These are phyloP conservation scores for Paxillus ammoniavirescens DNA, from an alignment of 768 basidiomycete species.

Conservation along the genomic window DNA sequence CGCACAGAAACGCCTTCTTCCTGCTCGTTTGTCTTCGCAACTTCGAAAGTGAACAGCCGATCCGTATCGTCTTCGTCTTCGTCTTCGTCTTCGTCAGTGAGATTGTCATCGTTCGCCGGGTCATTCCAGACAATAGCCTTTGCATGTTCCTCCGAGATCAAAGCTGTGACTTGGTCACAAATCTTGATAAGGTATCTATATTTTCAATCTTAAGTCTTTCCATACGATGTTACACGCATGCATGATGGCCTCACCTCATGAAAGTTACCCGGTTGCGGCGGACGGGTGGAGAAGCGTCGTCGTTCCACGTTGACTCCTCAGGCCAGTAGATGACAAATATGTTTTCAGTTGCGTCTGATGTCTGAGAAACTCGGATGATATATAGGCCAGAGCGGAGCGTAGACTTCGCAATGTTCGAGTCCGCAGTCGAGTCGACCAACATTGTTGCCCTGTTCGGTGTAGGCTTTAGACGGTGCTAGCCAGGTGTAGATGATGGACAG, in stretches of 20 bases:
- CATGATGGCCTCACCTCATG: constrained; percentile 44
- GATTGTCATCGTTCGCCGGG: constrained; percentile 25
- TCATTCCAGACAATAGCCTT: constrained; percentile 44
- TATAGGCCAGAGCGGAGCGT: constrained; percentile 53
- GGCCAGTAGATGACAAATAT: constrained; percentile 62
- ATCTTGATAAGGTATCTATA: constrained; percentile 58
- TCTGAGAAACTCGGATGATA: constrained; percentile 28
- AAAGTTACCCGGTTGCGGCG: constrained; percentile 55
- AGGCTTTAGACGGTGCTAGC: neutral
- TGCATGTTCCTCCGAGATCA: constrained; percentile 49
- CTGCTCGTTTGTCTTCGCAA: constrained; percentile 55
- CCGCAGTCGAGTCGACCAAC: constrained; percentile 3
- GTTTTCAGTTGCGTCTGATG: constrained; percentile 11
- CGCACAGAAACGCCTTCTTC: constrained; percentile 46
- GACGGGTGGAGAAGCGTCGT: constrained; percentile 45
- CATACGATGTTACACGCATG: neutral
- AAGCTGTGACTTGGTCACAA: constrained; percentile 49
- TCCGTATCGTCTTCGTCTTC: constrained; percentile 46
- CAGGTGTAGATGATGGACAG: neutral
- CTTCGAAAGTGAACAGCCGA: constrained; percentile 55
- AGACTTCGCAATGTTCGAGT: constrained; percentile 9
- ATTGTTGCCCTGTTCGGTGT: constrained; percentile 10
- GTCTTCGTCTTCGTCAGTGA: constrained; percentile 33
- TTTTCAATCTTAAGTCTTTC: neutral
- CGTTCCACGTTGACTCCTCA: constrained; percentile 57